Conservation (phyloP, 192 early-diverging fungal genomes). For the Coemansia sp. region DNA sequence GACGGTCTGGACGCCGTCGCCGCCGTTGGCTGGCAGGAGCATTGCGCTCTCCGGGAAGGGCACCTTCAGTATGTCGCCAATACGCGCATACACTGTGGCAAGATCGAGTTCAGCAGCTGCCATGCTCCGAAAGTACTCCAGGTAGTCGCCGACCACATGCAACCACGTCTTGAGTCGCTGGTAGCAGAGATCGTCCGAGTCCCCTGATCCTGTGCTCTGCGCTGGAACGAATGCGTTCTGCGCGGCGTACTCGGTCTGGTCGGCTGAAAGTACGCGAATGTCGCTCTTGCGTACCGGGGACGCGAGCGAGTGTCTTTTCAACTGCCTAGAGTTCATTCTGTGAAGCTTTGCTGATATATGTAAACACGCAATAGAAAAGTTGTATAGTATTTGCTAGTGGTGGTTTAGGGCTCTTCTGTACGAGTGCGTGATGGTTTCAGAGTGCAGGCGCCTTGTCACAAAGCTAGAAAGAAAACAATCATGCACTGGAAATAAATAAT, state of each 20-base stretch:
- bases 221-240: conserved; percentile 25
- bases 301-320: conserved; percentile 21
- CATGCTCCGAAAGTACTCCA: conserved; percentile 50
- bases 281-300: conserved; percentile 46
- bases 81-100: conserved; percentile 50
- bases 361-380: no score
- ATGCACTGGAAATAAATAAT: neutral
- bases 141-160: conserved; percentile 38
- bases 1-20: conserved; percentile 30
- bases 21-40: conserved; percentile 20
- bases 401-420: no score
- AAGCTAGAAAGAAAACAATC: no score
- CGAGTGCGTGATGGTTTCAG: no score
- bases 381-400: no score
- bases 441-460: no score
- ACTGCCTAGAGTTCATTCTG: neutral
- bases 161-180: conserved; percentile 47
- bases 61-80: conserved; percentile 47
- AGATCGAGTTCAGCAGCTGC: conserved; percentile 50
- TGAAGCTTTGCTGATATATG: neutral
- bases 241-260: conserved; percentile 5
- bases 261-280: conserved; percentile 32
- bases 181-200: conserved; percentile 35
- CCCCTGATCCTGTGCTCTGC: conserved; percentile 40
- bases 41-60: conserved; percentile 32